phyloP scores from a whole-genome alignment of 129 eudicot species.

The Mikania micrantha region DNA sequence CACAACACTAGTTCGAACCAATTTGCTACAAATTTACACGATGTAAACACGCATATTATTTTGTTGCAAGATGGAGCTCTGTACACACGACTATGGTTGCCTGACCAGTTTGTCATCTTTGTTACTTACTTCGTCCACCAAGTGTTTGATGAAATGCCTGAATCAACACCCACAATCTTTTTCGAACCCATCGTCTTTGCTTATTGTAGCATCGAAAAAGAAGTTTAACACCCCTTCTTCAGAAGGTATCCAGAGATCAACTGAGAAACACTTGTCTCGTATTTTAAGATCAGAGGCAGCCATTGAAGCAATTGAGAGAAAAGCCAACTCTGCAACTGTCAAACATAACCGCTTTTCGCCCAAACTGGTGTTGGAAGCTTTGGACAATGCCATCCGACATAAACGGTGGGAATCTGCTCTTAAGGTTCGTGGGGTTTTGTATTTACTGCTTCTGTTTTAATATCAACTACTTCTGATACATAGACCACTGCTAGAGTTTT shows the following conservation, averaged over 20 bases:
- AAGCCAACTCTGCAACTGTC: constrained; percentile 51
- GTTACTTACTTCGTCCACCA: constrained; percentile 21
- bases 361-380: constrained; percentile 77
- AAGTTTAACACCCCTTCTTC: constrained; percentile 17
- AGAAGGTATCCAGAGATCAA: constrained; percentile 36
- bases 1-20: not conserved
- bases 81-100: not conserved
- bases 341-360: constrained; percentile 68
- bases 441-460: not conserved
- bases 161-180: constrained; percentile 14
- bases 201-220: constrained; percentile 32
- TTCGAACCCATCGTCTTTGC: constrained; percentile 4
- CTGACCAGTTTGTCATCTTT: constrained; percentile 19
- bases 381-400: constrained; percentile 51
- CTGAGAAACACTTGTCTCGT: constrained; percentile 58
- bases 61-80: constrained; percentile 13
- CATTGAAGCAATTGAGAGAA: constrained; percentile 59
- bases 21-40: not conserved
- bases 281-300: constrained; percentile 78
- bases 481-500: not conserved
- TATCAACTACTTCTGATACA: not conserved
- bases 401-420: constrained; percentile 93
- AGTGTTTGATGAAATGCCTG: constrained; percentile 42
- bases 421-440: constrained; percentile 43
- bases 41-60: not conserved